Percentiles rank a stretch among this genome's conserved stretches.
These are phyloP conservation scores for Monsonia emarginata DNA, from an alignment of 441 rosid genomes.

Conservation along the genomic window DNA sequence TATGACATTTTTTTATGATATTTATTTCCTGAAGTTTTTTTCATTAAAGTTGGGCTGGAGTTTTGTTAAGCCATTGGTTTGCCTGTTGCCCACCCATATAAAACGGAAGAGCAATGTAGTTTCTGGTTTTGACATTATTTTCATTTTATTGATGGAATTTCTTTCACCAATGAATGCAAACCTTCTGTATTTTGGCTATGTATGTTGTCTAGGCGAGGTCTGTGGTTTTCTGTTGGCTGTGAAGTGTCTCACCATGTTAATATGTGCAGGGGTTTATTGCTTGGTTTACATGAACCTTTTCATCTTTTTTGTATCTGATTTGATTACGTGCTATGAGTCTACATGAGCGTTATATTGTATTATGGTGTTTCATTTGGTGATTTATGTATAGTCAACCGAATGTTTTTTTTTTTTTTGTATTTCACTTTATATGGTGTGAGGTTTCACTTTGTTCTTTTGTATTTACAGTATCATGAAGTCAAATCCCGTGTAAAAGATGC, in stretches of 20 bases:
- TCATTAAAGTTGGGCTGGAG: no score
- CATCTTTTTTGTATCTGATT: neutral
- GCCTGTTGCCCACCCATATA: neutral
- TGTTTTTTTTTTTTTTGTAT: neutral
- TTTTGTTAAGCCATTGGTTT: neutral
- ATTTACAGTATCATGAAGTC: conserved; percentile 70
- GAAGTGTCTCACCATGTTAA: neutral
- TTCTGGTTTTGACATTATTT: neutral
- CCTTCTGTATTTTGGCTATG: neutral
- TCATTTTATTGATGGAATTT: neutral
- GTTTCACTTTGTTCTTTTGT: conserved; percentile 5
- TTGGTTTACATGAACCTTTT: neutral
- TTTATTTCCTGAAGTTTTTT: no score
- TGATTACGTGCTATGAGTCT: neutral
- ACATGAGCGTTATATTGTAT: no score
- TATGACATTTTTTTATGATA: neutral
- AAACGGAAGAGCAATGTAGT: neutral
- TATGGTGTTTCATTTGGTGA: neutral
- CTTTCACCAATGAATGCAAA: neutral
- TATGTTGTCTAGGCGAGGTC: neutral
- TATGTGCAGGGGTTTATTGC: neutral
- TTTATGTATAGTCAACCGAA: neutral
- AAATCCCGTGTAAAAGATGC: conserved; percentile 62
- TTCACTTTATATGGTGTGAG: neutral
- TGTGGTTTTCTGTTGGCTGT: neutral